These are phyloP conservation scores for Calvatia gigantea DNA, from an alignment of 768 basidiomycete genomes.

Conservation along the genomic window DNA sequence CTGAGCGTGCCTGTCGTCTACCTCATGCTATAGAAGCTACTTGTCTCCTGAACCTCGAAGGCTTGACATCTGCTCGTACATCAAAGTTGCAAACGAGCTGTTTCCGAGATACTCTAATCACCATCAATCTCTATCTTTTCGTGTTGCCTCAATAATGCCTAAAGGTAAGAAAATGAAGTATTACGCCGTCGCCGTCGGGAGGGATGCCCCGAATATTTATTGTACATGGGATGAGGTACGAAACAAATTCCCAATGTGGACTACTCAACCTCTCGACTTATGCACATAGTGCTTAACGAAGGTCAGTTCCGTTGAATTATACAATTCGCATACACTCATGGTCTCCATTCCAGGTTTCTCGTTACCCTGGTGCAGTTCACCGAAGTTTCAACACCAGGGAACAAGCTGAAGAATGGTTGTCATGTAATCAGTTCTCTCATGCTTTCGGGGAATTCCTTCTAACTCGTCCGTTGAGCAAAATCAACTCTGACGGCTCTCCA, in stretches of 20 bases:
- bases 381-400: constrained; percentile 45
- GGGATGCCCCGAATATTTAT: constrained; percentile 57
- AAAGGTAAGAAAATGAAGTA: constrained; percentile 36
- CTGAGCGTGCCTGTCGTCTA: too few relatives aligned
- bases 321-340: not conserved
- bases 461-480: constrained; percentile 1
- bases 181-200: constrained; percentile 60
- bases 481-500: not conserved
- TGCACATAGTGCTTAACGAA: constrained; percentile 49
- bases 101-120: too few relatives aligned
- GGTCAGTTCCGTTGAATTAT: constrained; percentile 23
- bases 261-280: too few relatives aligned
- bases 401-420: constrained; percentile 54
- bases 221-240: constrained; percentile 58
- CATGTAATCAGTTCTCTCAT: too few relatives aligned
- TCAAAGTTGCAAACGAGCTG: too few relatives aligned
- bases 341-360: constrained; percentile 36
- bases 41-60: too few relatives aligned
- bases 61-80: too few relatives aligned
- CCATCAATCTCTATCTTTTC: not conserved
- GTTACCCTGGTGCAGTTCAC: constrained; percentile 48
- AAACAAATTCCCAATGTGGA: too few relatives aligned
- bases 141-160: constrained; percentile 19
- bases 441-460: too few relatives aligned
- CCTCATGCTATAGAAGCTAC: too few relatives aligned